phyloP scores from a whole-genome alignment of 192 early-diverging fungal genomes.

The Coemansia sp. region DNA sequence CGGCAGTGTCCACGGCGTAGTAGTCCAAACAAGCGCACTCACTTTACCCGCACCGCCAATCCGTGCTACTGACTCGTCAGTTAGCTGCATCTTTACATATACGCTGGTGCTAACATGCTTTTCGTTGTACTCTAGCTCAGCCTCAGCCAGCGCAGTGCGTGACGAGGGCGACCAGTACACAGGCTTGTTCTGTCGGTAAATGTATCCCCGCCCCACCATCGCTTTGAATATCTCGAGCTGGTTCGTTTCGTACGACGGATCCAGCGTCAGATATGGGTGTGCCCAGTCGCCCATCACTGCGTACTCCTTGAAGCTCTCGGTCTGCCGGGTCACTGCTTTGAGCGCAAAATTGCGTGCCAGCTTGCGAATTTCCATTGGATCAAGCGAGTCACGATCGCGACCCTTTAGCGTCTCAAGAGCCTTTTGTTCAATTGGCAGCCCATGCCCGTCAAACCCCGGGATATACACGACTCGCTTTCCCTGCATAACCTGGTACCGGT shows the following conservation, averaged over 20 bases:
- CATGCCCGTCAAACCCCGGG: slow-evolving; percentile 82
- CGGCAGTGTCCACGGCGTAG: slow-evolving; percentile 80
- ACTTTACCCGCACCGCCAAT: slow-evolving; percentile 25
- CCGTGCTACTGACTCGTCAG: slow-evolving; percentile 12
- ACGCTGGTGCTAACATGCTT: slow-evolving; percentile 69
- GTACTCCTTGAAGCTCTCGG: slow-evolving; percentile 61
- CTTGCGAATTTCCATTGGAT: slow-evolving; percentile 39
- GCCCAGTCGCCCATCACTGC: slow-evolving; percentile 79
- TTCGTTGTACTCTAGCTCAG: slow-evolving; percentile 77
- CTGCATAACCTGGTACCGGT: slow-evolving; percentile 69
- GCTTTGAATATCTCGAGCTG: slow-evolving; percentile 70
- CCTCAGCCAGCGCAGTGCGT: slow-evolving; percentile 76
- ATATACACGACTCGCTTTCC: slow-evolving; percentile 72
- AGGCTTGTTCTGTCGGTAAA: slow-evolving; percentile 76
- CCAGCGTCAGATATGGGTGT: slow-evolving; percentile 67
- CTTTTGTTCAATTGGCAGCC: slow-evolving; percentile 79
- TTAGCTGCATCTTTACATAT: slow-evolving; percentile 67
- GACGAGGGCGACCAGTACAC: slow-evolving; percentile 86
- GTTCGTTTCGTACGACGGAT: slow-evolving; percentile 70
- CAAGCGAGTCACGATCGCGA: slow-evolving; percentile 27
- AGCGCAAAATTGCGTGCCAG: slow-evolving; percentile 63
- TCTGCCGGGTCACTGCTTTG: slow-evolving; percentile 61
- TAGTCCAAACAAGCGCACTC: slow-evolving; percentile 70
- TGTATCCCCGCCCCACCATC: slow-evolving; percentile 72
- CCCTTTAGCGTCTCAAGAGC: slow-evolving; percentile 61